Percentiles rank a stretch among this genome's conserved stretches.
These are phyloP conservation scores for Lactarius quietus DNA, from an alignment of 768 basidiomycete species.

Conservation along the genomic window DNA sequence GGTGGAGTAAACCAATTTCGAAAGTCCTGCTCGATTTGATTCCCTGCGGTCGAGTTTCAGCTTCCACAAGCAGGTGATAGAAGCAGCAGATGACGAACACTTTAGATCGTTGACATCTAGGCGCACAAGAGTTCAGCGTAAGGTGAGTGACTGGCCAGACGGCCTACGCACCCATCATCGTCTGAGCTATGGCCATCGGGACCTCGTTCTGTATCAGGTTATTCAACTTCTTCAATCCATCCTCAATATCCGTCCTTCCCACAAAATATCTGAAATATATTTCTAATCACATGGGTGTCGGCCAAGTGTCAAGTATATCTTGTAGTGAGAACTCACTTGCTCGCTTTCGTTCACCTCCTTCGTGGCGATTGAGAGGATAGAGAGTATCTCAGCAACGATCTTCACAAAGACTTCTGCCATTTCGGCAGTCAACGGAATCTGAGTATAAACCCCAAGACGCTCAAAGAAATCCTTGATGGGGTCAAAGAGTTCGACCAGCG, in stretches of 20 bases:
- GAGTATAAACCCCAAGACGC: neutral
- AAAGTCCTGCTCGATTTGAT: no score
- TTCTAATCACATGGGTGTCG: neutral
- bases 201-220: neutral
- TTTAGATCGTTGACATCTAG: neutral
- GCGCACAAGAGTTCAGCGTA: neutral
- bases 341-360: neutral
- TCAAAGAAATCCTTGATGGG: neutral
- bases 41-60: no score
- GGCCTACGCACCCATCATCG: neutral
- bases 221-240: neutral
- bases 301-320: neutral
- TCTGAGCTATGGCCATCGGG: neutral
- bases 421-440: neutral
- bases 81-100: neutral
- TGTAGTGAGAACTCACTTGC: neutral
- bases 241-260: neutral
- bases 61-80: no score
- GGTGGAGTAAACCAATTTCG: neutral
- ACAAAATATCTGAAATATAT: neutral
- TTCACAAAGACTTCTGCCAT: neutral
- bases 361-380: neutral
- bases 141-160: fast-evolving
- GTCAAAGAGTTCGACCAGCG: neutral
- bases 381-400: neutral